These are phyloP conservation scores for Adiantum capillusveneris DNA, from an alignment of 75 land plant species.

Conservation along the genomic window DNA sequence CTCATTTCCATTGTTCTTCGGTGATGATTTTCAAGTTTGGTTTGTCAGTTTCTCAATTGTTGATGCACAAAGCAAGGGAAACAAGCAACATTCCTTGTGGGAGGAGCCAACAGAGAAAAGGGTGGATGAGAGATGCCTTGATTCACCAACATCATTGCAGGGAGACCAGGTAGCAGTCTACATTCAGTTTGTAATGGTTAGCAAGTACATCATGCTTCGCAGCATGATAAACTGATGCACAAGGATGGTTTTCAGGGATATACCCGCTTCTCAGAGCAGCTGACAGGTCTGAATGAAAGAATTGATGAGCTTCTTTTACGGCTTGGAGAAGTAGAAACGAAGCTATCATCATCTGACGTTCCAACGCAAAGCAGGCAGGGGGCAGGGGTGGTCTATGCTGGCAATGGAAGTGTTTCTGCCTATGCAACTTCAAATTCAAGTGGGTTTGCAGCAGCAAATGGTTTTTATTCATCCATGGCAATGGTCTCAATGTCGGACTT, in stretches of 20 bases:
- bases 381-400: slow-evolving; percentile 7
- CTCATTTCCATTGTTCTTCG: too few species aligned
- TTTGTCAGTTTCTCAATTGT: neutral
- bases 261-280: slow-evolving; percentile 11
- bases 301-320: slow-evolving; percentile 20
- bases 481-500: neutral
- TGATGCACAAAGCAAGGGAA: neutral
- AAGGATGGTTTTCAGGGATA: slow-evolving; percentile 8
- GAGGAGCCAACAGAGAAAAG: neutral
- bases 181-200: neutral
- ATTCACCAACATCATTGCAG: slow-evolving; percentile 4
- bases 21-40: too few species aligned
- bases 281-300: slow-evolving; percentile 14
- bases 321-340: slow-evolving; percentile 15
- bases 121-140: neutral
- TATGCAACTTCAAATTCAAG: neutral
- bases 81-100: neutral
- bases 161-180: neutral
- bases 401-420: slow-evolving; percentile 6
- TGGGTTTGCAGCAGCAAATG: neutral
- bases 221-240: too few species aligned
- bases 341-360: neutral
- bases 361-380: neutral
- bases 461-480: neutral
- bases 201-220: neutral